Percentiles rank a stretch among this genome's conserved stretches.
Conservation (phyloP, 78 protist genomes). For the Dictyostelium intermedium region DNA sequence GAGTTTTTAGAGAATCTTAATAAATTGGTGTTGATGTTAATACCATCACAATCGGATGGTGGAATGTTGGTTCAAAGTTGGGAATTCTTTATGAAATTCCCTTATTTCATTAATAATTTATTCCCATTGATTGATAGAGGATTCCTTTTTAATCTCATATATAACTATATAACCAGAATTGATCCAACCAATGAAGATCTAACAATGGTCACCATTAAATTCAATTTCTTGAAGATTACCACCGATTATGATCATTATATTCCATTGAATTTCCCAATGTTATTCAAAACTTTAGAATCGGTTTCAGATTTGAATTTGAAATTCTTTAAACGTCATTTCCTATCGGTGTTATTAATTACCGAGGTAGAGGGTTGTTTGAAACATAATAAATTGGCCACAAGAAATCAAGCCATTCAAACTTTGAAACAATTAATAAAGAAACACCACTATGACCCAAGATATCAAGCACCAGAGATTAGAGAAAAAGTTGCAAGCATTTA, state of each 20-base stretch:
- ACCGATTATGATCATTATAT: conserved; percentile 78
- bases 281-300: neutral
- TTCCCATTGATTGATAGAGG: conserved; percentile 80
- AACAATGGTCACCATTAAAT: conserved; percentile 56
- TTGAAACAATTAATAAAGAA: conserved; percentile 68
- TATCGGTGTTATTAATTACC: conserved; percentile 24
- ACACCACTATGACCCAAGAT: conserved; percentile 65
- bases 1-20: conserved; percentile 61
- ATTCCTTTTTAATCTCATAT: conserved; percentile 47
- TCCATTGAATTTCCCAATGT: conserved; percentile 65
- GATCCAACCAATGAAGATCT: conserved; percentile 32
- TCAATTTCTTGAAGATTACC: conserved; percentile 68
- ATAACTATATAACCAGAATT: conserved; percentile 40
- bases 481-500: conserved; percentile 71
- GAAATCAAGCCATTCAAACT: conserved; percentile 72
- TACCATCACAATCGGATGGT: neutral
- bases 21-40: conserved; percentile 41
- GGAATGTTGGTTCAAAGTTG: conserved; percentile 56
- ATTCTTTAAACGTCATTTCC: conserved; percentile 70
- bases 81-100: conserved; percentile 76
- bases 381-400: conserved; percentile 8
- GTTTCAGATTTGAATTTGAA: conserved; percentile 54
- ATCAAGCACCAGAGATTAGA: conserved; percentile 48
- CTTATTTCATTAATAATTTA: conserved; percentile 42
- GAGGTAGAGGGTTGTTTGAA: conserved; percentile 66